Evolutionary conservation across 768 basidiomycete species (phyloP).

Genomic region (Suillus variegatus): DNA sequence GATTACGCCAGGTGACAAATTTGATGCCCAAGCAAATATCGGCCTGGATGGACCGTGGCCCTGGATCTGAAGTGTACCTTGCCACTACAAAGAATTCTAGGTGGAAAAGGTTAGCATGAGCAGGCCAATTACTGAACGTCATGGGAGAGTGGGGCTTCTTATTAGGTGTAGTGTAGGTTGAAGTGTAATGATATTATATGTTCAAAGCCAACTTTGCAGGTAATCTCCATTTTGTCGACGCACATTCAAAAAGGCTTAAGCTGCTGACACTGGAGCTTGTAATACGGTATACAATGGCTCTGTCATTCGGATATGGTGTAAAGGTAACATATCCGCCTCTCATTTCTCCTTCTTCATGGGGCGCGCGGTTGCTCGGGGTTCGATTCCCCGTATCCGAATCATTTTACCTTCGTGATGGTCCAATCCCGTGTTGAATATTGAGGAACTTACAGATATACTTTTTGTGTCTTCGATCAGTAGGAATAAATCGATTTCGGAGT

Average conservation of each 20-base stretch:
- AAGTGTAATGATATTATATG: not conserved
- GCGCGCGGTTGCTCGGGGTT: slow-evolving; percentile 56
- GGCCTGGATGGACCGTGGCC: slow-evolving; percentile 69
- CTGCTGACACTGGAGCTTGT: not conserved
- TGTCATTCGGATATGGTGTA: slow-evolving; percentile 1
- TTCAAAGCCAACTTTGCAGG: not conserved
- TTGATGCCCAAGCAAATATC: slow-evolving; percentile 64
- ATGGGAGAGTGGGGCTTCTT: not conserved
- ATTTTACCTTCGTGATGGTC: not conserved
- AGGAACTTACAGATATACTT: not conserved
- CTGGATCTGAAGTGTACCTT: slow-evolving; percentile 70
- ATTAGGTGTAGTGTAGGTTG: not conserved
- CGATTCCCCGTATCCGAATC: slow-evolving; percentile 55
- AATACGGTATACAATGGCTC: not conserved
- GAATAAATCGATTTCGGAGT: not conserved
- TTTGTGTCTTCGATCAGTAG: not conserved
- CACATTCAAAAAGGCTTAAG: too few relatives aligned
- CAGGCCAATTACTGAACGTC: too few relatives aligned
- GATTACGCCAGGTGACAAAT: slow-evolving; percentile 50
- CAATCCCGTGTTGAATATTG: not conserved
- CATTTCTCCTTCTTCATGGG: not conserved
- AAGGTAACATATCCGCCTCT: slow-evolving; percentile 7
- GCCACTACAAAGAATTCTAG: slow-evolving; percentile 64
- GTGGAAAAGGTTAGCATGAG: slow-evolving; percentile 46
- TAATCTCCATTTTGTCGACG: not conserved